phyloP scores from a whole-genome alignment of 2,329 filamentous ascomycete genomes.

The Calonectria hongkongensis region DNA sequence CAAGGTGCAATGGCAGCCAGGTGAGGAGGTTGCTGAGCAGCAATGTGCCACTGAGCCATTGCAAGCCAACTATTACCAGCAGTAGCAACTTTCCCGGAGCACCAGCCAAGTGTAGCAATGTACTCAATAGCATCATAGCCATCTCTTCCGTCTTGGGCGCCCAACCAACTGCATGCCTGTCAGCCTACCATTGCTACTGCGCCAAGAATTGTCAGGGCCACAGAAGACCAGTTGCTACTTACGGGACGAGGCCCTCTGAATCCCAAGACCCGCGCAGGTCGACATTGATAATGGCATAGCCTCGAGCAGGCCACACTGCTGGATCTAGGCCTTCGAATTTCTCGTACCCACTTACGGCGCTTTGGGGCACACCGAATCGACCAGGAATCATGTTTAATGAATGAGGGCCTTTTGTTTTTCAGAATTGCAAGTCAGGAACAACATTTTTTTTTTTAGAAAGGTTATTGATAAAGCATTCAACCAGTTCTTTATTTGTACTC shows the following conservation, averaged over 20 bases:
- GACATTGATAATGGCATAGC: conserved; percentile 35
- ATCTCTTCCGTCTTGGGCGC: conserved; percentile 19
- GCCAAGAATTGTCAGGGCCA: background rate
- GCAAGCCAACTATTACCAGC: conserved; percentile 30
- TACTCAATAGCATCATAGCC: conserved; percentile 29
- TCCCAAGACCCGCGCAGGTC: conserved; percentile 28
- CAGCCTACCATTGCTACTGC: background rate
- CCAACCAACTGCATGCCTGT: conserved; percentile 4
- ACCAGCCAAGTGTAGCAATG: conserved; percentile 29
- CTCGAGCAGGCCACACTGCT: conserved; percentile 34
- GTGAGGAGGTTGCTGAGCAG: conserved; percentile 20
- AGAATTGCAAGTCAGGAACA: background rate
- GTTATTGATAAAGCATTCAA: no score
- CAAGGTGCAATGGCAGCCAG: conserved; percentile 19
- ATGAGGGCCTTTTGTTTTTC: background rate
- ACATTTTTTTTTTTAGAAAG: no score
- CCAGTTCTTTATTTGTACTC: background rate
- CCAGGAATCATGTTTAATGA: conserved; percentile 21
- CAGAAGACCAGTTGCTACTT: background rate
- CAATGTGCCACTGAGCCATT: conserved; percentile 26
- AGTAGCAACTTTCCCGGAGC: conserved; percentile 9
- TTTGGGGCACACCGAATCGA: conserved; percentile 19
- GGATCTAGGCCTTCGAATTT: conserved; percentile 37
- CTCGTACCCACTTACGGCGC: conserved; percentile 13
- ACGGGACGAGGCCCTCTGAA: conserved; percentile 23